Percentiles rank a stretch among this genome's conserved stretches.
Evolutionary conservation across 2,329 filamentous ascomycete genomes (phyloP).

Genomic region (Apiospora aurea): DNA sequence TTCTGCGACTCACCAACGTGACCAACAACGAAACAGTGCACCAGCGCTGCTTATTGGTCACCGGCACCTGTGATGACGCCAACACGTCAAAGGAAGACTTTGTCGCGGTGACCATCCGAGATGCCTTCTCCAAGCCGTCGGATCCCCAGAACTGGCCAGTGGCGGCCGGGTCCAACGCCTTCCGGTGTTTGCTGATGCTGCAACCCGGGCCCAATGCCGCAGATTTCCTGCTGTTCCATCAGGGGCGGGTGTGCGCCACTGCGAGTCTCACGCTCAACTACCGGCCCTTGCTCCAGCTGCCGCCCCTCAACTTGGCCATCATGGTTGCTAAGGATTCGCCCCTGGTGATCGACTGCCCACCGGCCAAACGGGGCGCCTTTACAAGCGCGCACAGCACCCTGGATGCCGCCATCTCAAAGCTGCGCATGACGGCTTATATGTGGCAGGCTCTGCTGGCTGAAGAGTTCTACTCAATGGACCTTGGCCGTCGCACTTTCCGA

Average conservation of each 20-base stretch:
- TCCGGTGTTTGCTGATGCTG: constrained; percentile 31
- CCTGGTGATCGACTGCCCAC: constrained; percentile 72
- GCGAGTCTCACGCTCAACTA: constrained; percentile 48
- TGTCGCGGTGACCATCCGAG: constrained; percentile 26
- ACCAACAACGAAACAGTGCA: constrained; percentile 26
- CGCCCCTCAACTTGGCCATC: constrained; percentile 76
- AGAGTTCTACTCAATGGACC: constrained; percentile 73
- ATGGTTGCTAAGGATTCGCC: constrained; percentile 74
- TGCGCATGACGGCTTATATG: constrained; percentile 76
- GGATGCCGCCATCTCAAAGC: constrained; percentile 72
- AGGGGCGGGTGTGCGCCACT: constrained; percentile 13
- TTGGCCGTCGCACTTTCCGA: constrained; percentile 74
- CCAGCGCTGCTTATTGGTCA: constrained; percentile 28
- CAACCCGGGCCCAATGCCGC: constrained; percentile 28
- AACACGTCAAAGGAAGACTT: constrained; percentile 25
- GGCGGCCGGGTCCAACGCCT: constrained; percentile 4
- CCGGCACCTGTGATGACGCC: constrained; percentile 24
- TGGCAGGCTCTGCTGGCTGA: constrained; percentile 81
- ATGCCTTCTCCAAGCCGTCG: constrained; percentile 23
- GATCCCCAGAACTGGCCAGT: constrained; percentile 30
- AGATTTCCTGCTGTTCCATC: constrained; percentile 24
- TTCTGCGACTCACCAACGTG: constrained; percentile 21
- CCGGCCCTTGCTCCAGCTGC: constrained; percentile 59
- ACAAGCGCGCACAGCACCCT: constrained; percentile 59
- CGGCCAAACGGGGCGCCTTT: constrained; percentile 62